Percentiles rank a stretch among this genome's conserved stretches.
These are phyloP conservation scores for Phoenix dactylifera DNA, from an alignment of 176 grass and related monocot species.

Conservation along the genomic window DNA sequence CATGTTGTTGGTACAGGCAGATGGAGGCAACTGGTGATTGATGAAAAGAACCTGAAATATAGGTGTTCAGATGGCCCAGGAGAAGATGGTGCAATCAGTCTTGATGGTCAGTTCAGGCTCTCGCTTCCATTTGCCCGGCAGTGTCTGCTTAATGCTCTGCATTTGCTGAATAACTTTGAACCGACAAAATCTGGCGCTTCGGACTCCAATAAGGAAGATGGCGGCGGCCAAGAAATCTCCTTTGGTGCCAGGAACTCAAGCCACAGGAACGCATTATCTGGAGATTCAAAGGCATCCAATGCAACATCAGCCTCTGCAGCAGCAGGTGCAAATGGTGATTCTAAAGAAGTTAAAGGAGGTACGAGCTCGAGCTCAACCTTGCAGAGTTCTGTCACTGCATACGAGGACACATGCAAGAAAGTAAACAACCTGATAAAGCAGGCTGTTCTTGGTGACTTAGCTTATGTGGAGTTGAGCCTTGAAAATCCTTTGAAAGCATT, in stretches of 20 bases:
- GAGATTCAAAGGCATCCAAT: constrained; percentile 41
- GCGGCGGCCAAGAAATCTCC: constrained; percentile 23
- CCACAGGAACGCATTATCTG: constrained; percentile 28
- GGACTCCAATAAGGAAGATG: constrained; percentile 14
- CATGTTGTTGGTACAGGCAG: constrained; percentile 63
- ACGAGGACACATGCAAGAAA: constrained; percentile 55
- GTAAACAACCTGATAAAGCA: constrained; percentile 62
- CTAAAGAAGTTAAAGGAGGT: constrained; percentile 26
- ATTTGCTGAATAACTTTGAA: constrained; percentile 44
- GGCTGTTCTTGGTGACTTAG: constrained; percentile 56
- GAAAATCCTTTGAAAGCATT: constrained; percentile 74
- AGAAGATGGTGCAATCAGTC: constrained; percentile 18
- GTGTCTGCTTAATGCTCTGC: constrained; percentile 61
- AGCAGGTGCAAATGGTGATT: constrained; percentile 47
- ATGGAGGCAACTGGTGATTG: constrained; percentile 60
- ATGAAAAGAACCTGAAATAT: constrained; percentile 19
- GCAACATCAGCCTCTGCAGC: constrained; percentile 4
- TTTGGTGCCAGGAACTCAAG: constrained; percentile 26
- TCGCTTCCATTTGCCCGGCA: constrained; percentile 63
- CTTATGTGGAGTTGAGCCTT: constrained; percentile 71
- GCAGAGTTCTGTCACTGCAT: constrained; percentile 47
- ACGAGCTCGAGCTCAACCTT: constrained; percentile 36
- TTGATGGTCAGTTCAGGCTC: constrained; percentile 30
- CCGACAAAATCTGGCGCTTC: background rate
- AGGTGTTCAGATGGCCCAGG: constrained; percentile 22